These are phyloP conservation scores for Dimocarpus longan DNA, from an alignment of 345 rosid species.

Conservation along the genomic window DNA sequence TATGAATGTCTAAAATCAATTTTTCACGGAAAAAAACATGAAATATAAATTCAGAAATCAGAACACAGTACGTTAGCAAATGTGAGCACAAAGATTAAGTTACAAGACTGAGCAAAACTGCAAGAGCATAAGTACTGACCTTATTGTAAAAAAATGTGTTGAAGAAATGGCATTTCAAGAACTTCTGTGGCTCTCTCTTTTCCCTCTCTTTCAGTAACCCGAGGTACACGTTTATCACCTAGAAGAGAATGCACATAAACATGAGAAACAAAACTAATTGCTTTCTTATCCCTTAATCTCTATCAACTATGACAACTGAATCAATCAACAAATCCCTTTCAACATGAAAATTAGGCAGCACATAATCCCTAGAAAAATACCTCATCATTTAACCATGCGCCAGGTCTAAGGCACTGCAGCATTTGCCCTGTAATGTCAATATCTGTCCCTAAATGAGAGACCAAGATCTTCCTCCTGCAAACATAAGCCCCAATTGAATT, in stretches of 20 bases:
- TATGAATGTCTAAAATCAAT: not conserved
- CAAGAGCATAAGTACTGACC: slow-evolving; percentile 44
- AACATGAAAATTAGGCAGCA: slow-evolving; percentile 7
- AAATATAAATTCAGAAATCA: not conserved
- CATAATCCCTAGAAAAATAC: slow-evolving; percentile 36
- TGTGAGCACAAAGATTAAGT: not conserved
- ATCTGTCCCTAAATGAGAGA: slow-evolving; percentile 56
- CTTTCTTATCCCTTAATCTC: not conserved
- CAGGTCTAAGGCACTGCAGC: slow-evolving; percentile 74
- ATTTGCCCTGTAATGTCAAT: slow-evolving; percentile 73
- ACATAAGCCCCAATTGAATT: slow-evolving; percentile 20
- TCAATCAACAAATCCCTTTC: slow-evolving; percentile 12
- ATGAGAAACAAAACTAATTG: slow-evolving; percentile 21
- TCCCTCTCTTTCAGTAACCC: slow-evolving; percentile 95
- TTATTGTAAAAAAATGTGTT: slow-evolving; percentile 93
- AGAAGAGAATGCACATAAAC: slow-evolving; percentile 24
- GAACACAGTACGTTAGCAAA: not conserved
- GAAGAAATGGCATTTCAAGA: slow-evolving; percentile 91
- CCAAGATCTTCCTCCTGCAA: slow-evolving; percentile 64
- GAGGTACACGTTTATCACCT: slow-evolving; percentile 90
- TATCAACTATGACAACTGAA: not conserved
- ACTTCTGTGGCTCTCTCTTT: slow-evolving; percentile 80
- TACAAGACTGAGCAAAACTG: not conserved
- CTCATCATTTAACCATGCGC: slow-evolving; percentile 97
- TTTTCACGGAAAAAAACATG: not conserved